Percentiles rank a stretch among this genome's conserved stretches.
Conservation (phyloP, 1,284 basidiomycete species). For the Moesziomyces sp. region DNA sequence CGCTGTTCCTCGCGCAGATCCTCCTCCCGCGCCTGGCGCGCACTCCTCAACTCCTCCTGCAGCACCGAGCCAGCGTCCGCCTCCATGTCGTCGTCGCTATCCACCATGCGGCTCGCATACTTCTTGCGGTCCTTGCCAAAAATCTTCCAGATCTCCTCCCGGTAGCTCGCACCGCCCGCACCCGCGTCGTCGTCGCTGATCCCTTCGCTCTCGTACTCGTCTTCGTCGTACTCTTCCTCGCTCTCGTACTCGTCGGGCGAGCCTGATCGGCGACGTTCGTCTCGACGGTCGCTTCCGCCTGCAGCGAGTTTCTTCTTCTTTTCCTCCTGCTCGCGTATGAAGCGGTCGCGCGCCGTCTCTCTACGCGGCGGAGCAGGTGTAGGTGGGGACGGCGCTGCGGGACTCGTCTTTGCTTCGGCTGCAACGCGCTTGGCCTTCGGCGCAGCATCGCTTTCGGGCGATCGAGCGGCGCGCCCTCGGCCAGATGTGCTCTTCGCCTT, state of each 20-base stretch:
- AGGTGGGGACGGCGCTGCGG: conserved; percentile 9
- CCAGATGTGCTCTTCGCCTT: conserved; percentile 14
- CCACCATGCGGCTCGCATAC: conserved; percentile 52
- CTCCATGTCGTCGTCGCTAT: conserved; percentile 66
- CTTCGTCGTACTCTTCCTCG: conserved; percentile 34
- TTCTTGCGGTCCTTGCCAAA: conserved; percentile 58
- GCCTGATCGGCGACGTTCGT: conserved; percentile 1
- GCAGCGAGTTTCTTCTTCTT: conserved; percentile 36
- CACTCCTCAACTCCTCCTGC: conserved; percentile 57
- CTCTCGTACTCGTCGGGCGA: conserved; percentile 33
- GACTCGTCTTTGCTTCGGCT: conserved; percentile 5
- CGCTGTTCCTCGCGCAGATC: conserved; percentile 56
- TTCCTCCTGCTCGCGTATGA: conserved; percentile 57
- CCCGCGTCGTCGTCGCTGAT: conserved; percentile 41
- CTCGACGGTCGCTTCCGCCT: not conserved
- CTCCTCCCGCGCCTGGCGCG: conserved; percentile 53
- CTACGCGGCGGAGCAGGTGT: conserved; percentile 21
- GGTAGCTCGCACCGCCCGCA: conserved; percentile 20
- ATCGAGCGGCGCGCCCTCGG: conserved; percentile 2
- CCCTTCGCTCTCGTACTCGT: conserved; percentile 39
- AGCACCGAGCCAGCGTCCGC: conserved; percentile 58
- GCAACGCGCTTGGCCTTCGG: conserved; percentile 10
- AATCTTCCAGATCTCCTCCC: conserved; percentile 62
- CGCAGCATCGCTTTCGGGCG: conserved; percentile 16
- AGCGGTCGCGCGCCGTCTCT: conserved; percentile 57